Conservation (phyloP, 1,139 yeast species). For the Pichia sp. region DNA sequence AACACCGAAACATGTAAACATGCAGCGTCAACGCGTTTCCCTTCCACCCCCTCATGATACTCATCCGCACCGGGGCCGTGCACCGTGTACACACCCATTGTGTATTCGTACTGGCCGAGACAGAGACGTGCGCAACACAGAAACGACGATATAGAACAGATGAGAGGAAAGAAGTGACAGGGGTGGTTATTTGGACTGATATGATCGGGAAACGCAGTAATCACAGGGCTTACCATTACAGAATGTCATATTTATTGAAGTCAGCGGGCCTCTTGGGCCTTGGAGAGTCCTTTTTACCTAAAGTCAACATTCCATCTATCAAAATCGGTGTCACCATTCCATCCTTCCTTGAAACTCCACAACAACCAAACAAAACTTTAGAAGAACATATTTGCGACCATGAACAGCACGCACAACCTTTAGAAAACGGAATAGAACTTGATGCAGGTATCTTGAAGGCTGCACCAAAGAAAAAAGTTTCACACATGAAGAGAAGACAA, state of each 20-base stretch:
- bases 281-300: conserved; percentile 18
- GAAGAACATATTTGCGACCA: conserved; percentile 19
- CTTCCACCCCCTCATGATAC: no score
- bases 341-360: conserved; percentile 15
- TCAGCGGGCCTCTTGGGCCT: conserved; percentile 13
- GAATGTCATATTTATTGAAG: conserved; percentile 14
- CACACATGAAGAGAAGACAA: conserved; percentile 79
- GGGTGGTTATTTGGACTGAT: no score
- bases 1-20: no score
- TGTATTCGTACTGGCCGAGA: no score
- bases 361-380: conserved; percentile 4
- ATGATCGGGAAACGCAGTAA: background rate
- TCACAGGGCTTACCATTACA: conserved; percentile 1
- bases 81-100: no score
- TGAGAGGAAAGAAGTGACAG: no score
- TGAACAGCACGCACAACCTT: conserved; percentile 12
- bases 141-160: no score
- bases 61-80: no score
- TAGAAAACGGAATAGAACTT: conserved; percentile 6
- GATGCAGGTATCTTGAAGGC: conserved; percentile 73
- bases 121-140: no score
- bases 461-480: conserved; percentile 88
- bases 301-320: conserved; percentile 17
- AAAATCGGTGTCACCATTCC: conserved; percentile 19
- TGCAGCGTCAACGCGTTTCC: no score